phyloP scores from a whole-genome alignment of 2,329 filamentous ascomycete species.

The Coniochaeta hoffmannii region DNA sequence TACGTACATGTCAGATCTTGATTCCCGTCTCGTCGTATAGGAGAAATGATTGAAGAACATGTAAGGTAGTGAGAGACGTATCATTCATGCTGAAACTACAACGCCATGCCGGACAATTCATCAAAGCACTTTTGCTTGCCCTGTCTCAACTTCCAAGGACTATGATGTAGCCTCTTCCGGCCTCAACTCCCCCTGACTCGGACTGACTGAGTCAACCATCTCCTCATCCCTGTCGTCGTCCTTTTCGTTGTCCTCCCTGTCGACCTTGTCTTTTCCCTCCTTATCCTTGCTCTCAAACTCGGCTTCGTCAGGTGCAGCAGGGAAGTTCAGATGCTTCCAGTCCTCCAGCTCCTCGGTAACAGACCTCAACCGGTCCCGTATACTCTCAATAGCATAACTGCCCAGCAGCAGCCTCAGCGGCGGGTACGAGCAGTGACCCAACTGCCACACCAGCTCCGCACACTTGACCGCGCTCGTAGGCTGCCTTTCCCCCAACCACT shows the following conservation, averaged over 20 bases:
- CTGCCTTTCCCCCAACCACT: conserved; percentile 89
- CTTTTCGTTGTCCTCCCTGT: conserved; percentile 8
- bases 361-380: conserved; percentile 78
- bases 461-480: conserved; percentile 90
- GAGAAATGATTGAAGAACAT: no score
- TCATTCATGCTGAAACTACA: no score
- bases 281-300: conserved; percentile 19
- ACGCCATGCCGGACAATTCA: no score
- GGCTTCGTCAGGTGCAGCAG: conserved; percentile 30
- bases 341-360: conserved; percentile 94
- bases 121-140: not conserved
- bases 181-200: conserved; percentile 2
- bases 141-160: no score
- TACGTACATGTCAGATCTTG: not conserved
- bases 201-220: conserved; percentile 5
- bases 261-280: conserved; percentile 11
- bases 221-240: conserved; percentile 9
- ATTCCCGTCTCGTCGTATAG: no score
- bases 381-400: conserved; percentile 92
- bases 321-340: conserved; percentile 80
- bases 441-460: conserved; percentile 87
- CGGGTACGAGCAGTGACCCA: conserved; percentile 91
- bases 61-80: no score
- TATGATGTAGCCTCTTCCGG: not conserved
- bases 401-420: conserved; percentile 81